Evolutionary conservation across 2,329 filamentous ascomycete genomes (phyloP).

Genomic region (Rasamsonia emersonii): DNA sequence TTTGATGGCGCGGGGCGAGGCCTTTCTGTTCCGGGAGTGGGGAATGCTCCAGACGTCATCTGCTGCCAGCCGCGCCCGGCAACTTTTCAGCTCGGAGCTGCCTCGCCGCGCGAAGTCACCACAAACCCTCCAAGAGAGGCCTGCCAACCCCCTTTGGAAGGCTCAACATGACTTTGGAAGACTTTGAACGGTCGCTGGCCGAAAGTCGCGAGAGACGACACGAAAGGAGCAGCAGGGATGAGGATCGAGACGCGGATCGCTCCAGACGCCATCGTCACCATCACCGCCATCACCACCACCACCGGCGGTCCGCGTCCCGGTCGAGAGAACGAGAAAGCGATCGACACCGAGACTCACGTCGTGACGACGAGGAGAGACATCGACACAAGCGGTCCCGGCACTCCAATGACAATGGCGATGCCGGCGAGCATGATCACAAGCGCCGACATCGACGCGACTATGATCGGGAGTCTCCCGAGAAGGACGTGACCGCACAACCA

Average conservation of each 20-base stretch:
- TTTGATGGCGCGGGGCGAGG: conserved; percentile 9
- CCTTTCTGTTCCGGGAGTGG: conserved; percentile 21
- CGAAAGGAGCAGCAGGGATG: conserved; percentile 18
- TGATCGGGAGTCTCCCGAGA: conserved; percentile 35
- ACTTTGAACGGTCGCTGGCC: conserved; percentile 71
- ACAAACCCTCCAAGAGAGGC: no score
- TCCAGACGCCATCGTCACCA: conserved; percentile 23
- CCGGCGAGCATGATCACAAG: conserved; percentile 41
- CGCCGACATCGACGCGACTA: conserved; percentile 34
- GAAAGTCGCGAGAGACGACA: conserved; percentile 41
- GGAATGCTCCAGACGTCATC: conserved; percentile 23
- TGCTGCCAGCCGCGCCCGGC: no score
- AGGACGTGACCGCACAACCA: conserved; percentile 33
- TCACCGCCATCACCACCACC: conserved; percentile 35
- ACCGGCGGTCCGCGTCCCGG: conserved; percentile 32
- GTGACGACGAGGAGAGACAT: conserved; percentile 45
- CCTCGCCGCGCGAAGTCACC: no score
- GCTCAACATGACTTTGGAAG: conserved; percentile 52
- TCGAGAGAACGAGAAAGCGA: conserved; percentile 26
- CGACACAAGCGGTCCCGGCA: conserved; percentile 58
- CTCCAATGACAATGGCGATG: conserved; percentile 43
- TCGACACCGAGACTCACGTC: conserved; percentile 31
- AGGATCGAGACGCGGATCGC: conserved; percentile 32
- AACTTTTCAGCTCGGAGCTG: no score
- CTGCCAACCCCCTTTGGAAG: no score